Conservation (phyloP, 192 early-diverging fungal genomes). For the Gigaspora rosea region DNA sequence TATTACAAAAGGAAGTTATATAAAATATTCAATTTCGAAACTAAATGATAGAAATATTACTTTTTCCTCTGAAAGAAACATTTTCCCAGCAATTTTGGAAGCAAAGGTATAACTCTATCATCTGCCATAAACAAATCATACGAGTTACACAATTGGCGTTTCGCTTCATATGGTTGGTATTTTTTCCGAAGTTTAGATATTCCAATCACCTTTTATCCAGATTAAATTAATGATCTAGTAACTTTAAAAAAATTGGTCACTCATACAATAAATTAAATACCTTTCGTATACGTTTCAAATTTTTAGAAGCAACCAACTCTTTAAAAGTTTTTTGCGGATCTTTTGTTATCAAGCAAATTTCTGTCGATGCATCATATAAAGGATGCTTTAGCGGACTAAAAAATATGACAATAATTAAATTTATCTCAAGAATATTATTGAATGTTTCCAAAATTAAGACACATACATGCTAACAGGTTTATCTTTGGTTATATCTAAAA, state of each 20-base stretch:
- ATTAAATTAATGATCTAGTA: neutral
- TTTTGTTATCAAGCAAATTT: constrained; percentile 89
- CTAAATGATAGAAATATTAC: constrained; percentile 46
- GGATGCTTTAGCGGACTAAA: constrained; percentile 71
- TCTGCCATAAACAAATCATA: constrained; percentile 92
- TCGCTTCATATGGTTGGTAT: constrained; percentile 80
- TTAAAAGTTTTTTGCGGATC: constrained; percentile 81
- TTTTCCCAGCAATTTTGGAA: constrained; percentile 83
- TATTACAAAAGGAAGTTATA: neutral
- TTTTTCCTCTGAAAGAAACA: constrained; percentile 84
- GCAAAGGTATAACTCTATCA: constrained; percentile 69
- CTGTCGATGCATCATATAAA: constrained; percentile 60
- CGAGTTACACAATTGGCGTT: constrained; percentile 45
- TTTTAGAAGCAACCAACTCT: constrained; percentile 63
- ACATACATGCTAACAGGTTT: neutral
- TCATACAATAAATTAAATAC: constrained; percentile 32
- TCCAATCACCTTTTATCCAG: constrained; percentile 66
- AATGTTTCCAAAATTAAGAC: neutral
- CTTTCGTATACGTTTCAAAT: constrained; percentile 66
- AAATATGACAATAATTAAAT: neutral
- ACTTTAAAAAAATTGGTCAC: neutral
- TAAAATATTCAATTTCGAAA: constrained; percentile 25
- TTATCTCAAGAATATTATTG: too few relatives aligned
- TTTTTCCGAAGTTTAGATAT: constrained; percentile 77
- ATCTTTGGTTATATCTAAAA: neutral